Evolutionary conservation across 1,284 basidiomycete species (phyloP), one percentile per base, ranked within the genome.

Genomic region (Boletus hoseneyae): DNA sequence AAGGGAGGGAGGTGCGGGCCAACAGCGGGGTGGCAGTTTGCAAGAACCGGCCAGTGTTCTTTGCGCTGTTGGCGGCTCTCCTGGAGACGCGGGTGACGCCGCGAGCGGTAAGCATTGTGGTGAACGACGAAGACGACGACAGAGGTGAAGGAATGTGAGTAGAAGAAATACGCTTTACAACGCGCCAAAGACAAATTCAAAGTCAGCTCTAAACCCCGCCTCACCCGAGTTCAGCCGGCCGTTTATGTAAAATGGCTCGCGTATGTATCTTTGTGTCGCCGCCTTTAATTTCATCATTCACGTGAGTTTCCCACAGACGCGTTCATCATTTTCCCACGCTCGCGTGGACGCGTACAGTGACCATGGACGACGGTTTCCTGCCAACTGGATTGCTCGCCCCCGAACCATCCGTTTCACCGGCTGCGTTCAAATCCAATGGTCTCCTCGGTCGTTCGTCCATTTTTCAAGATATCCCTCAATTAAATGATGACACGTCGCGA

Each of bases 1-100:
- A 55, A 55, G 75, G 76, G 47, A 77, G 51, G 53, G 77, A 66
- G 53, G 71, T 67, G 55, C 78, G 71, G 47, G 75, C 65, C 56
- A 78, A 56, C 56, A 66, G 70, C 62, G 75, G 70, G 49, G 80
- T 72, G 55, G 85, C 78, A 53, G 87, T 84, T 56, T 86, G 87
- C 73, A 90, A 86, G 75, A 89, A 83, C 66, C 86, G 83, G 68
- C 76, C 82, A 32, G 82, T 80, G 74, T 79, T 83, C 74, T 80
- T 85, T 64, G 82, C 79, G 71, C 73, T 80, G 68, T 83, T 83
- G 67, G 82, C 76, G 63, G 85, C 85, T 76, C 87, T 84, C 77
- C 82, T 85, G 57, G 88, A 87, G 72, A 91, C 77, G 73, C 88
- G 88, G 69, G 86, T 78, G 69, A 85, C 80, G 74, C 87, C 85